A percentile compares a stretch with the other conserved stretches of the same genome.
These are phyloP conservation scores for Anisodus tanguticus DNA, from an alignment of 257 asterid genomes.

Conservation along the genomic window DNA sequence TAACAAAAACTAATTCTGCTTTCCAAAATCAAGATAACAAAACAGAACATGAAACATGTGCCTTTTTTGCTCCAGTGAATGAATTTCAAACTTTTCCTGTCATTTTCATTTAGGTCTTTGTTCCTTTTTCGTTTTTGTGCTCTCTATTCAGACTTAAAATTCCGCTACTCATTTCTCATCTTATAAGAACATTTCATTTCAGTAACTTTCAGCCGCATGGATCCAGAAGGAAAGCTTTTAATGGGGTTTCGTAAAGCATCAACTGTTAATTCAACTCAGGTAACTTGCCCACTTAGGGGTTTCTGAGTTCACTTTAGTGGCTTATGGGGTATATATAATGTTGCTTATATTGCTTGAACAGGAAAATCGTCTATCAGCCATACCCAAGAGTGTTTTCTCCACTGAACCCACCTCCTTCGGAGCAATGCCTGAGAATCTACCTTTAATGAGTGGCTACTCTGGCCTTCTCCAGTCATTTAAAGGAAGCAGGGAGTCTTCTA, in stretches of 20 bases:
- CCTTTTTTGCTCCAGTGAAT: constrained; percentile 18
- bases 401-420: constrained; percentile 62
- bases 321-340: not conserved
- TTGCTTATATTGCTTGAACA: constrained; percentile 22
- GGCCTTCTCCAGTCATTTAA: constrained; percentile 72
- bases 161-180: constrained; percentile 31
- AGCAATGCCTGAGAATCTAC: constrained; percentile 62
- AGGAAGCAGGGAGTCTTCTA: constrained; percentile 59
- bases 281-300: constrained; percentile 34
- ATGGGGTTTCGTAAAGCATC: constrained; percentile 98
- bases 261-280: constrained; percentile 54
- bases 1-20: not conserved
- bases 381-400: constrained; percentile 53
- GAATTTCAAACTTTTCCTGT: not conserved
- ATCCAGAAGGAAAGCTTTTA: constrained; percentile 91
- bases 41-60: not conserved
- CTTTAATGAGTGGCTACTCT: constrained; percentile 62
- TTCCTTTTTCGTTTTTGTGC: not conserved
- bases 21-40: not conserved
- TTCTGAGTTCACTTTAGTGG: not conserved
- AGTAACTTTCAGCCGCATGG: constrained; percentile 99
- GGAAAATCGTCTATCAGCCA: constrained; percentile 50
- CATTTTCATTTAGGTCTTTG: not conserved
- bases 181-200: constrained; percentile 40
- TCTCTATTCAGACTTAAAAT: not conserved